phyloP scores from a whole-genome alignment of 2,329 filamentous ascomycete species.

The Diaporthe australafricana region DNA sequence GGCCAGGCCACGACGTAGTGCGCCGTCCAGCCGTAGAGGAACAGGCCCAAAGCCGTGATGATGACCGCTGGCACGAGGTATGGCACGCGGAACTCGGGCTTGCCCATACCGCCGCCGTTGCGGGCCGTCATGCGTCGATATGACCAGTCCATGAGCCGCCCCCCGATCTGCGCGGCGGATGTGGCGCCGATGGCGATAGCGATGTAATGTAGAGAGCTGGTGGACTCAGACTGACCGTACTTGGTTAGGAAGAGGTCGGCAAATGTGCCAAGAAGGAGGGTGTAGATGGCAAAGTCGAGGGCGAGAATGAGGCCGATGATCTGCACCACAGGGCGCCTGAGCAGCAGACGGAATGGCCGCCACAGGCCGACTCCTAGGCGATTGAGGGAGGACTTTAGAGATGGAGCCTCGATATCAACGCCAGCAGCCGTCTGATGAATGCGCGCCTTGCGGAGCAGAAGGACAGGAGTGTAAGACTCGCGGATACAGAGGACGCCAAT shows the following conservation, averaged over 20 bases:
- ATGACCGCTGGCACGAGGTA: slow-evolving; percentile 46
- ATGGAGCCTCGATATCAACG: slow-evolving; percentile 23
- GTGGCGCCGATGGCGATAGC: slow-evolving; percentile 66
- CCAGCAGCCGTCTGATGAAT: neutral
- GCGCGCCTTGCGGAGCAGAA: slow-evolving; percentile 34
- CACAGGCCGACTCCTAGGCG: slow-evolving; percentile 47
- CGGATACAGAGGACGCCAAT: slow-evolving; percentile 51
- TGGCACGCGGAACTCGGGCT: slow-evolving; percentile 37
- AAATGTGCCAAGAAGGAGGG: slow-evolving; percentile 66
- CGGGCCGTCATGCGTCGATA: slow-evolving; percentile 43
- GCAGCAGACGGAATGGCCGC: slow-evolving; percentile 61
- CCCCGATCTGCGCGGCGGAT: slow-evolving; percentile 57
- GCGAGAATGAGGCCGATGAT: slow-evolving; percentile 61
- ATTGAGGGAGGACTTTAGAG: neutral
- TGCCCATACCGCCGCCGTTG: slow-evolving; percentile 23
- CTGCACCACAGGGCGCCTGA: slow-evolving; percentile 62
- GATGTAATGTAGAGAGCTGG: slow-evolving; percentile 63
- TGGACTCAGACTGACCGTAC: slow-evolving; percentile 59
- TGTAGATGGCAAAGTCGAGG: slow-evolving; percentile 65
- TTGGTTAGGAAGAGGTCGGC: slow-evolving; percentile 58
- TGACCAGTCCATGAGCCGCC: slow-evolving; percentile 42
- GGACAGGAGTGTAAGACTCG: slow-evolving; percentile 53
- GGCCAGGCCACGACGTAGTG: slow-evolving; percentile 59
- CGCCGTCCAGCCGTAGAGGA: slow-evolving; percentile 61
- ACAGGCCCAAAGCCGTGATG: slow-evolving; percentile 59